Percentiles rank a stretch among this genome's conserved stretches.
Evolutionary conservation across 2,329 filamentous ascomycete species (phyloP).

Genomic region (Colletotrichum musicola): DNA sequence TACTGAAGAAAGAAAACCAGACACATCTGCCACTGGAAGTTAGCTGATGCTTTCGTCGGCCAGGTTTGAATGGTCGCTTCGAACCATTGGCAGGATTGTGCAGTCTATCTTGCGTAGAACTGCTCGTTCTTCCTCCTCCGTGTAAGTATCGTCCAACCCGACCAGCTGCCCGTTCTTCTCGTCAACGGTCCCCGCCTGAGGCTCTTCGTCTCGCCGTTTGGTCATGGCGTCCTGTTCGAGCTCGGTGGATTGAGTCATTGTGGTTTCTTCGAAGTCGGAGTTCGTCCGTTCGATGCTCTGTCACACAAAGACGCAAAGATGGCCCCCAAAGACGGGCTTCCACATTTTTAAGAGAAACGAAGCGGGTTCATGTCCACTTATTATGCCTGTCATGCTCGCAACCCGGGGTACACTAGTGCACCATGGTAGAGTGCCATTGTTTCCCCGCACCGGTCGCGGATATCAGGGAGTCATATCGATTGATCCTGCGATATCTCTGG

Average conservation of each 20-base stretch:
- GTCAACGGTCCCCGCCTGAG: slow-evolving; percentile 1
- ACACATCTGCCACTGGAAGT: slow-evolving; percentile 49
- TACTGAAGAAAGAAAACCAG: slow-evolving; percentile 58
- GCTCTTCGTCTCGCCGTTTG: background rate
- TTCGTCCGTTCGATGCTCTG: background rate
- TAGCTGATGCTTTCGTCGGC: background rate
- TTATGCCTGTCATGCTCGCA: slow-evolving; percentile 4
- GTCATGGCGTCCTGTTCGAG: background rate
- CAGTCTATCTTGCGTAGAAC: slow-evolving; percentile 50
- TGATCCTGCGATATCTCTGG: slow-evolving; percentile 23
- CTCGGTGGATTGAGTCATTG: slow-evolving; percentile 4
- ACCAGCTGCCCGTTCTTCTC: slow-evolving; percentile 40
- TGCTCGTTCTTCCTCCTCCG: slow-evolving; percentile 48
- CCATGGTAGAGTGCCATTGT: slow-evolving; percentile 6
- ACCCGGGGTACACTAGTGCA: background rate
- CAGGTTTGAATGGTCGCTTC: background rate
- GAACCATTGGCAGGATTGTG: slow-evolving; percentile 48
- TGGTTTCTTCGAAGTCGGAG: background rate
- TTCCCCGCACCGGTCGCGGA: slow-evolving; percentile 23
- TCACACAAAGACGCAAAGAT: background rate
- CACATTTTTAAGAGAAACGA: slow-evolving; percentile 13
- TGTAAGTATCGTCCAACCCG: slow-evolving; percentile 41
- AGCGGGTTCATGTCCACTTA: slow-evolving; percentile 16
- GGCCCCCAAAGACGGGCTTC: background rate
- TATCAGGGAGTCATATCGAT: slow-evolving; percentile 23